phyloP scores from a whole-genome alignment of 768 basidiomycete genomes.

The Serendipita sp. region DNA sequence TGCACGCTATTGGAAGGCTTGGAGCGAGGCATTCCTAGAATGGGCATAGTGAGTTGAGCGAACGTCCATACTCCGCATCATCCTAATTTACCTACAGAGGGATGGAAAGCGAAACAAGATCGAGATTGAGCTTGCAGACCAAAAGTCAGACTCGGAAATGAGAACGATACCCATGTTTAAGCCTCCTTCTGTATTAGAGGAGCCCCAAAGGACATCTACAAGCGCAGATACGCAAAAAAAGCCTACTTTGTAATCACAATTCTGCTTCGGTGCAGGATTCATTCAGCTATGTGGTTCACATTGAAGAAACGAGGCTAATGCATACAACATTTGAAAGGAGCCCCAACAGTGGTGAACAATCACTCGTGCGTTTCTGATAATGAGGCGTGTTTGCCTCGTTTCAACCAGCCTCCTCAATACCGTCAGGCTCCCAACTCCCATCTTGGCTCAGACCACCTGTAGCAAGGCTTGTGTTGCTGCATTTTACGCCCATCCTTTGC shows the following conservation, averaged over 20 bases:
- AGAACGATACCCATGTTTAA: slow-evolving; percentile 5
- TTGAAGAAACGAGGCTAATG: too few relatives aligned
- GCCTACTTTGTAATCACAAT: not conserved
- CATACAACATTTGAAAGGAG: too few relatives aligned
- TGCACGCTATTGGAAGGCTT: slow-evolving; percentile 83
- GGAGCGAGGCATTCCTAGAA: slow-evolving; percentile 55
- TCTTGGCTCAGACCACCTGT: too few relatives aligned
- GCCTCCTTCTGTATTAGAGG: not conserved
- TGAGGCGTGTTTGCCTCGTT: too few relatives aligned
- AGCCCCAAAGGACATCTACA: not conserved
- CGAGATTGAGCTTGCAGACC: not conserved
- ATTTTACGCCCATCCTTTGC: too few relatives aligned
- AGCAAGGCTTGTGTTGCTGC: too few relatives aligned
- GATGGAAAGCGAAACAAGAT: slow-evolving; percentile 1
- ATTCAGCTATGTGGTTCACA: too few relatives aligned
- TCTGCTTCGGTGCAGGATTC: not conserved
- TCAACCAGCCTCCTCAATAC: too few relatives aligned
- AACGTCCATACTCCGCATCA: not conserved
- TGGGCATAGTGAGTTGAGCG: slow-evolving; percentile 19
- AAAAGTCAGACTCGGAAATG: not conserved
- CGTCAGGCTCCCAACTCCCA: too few relatives aligned
- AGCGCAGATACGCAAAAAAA: not conserved
- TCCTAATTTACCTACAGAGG: not conserved
- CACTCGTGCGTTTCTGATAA: too few relatives aligned
- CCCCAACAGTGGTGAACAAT: too few relatives aligned